Evolutionary conservation across 192 early-diverging fungal genomes (phyloP).

Genomic region (Backusella macrospora): DNA sequence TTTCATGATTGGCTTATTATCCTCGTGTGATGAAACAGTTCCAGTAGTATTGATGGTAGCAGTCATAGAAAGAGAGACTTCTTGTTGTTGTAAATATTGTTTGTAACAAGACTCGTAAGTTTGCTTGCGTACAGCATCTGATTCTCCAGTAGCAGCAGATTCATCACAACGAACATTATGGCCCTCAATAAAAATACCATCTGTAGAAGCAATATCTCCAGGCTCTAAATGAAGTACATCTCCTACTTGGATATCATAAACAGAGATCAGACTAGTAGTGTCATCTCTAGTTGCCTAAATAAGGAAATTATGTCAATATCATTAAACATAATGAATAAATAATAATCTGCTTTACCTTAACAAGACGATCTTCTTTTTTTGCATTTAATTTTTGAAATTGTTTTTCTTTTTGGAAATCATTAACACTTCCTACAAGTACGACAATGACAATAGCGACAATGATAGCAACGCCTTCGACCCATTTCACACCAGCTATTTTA

Average conservation of each 20-base stretch:
- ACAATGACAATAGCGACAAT: slow-evolving; percentile 80
- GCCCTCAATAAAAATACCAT: slow-evolving; percentile 84
- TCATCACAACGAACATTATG: slow-evolving; percentile 91
- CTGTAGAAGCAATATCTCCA: slow-evolving; percentile 92
- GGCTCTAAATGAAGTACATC: slow-evolving; percentile 87
- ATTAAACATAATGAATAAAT: neutral
- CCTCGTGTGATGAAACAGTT: too few species aligned
- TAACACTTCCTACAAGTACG: slow-evolving; percentile 74
- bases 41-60: neutral
- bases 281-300: slow-evolving; percentile 71
- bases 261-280: slow-evolving; percentile 65
- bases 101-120: slow-evolving; percentile 52
- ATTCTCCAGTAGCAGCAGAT: slow-evolving; percentile 92
- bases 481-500: slow-evolving; percentile 59
- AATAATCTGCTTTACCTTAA: slow-evolving; percentile 51
- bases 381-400: slow-evolving; percentile 84
- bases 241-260: slow-evolving; percentile 84
- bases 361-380: slow-evolving; percentile 82
- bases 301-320: neutral
- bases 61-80: neutral
- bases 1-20: neutral
- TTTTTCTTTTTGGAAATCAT: slow-evolving; percentile 85
- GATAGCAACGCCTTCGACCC: slow-evolving; percentile 90
- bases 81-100: neutral
- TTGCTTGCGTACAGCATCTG: slow-evolving; percentile 86